phyloP scores from a whole-genome alignment of 2,329 filamentous ascomycete species.

The Thermothelomyces thermophilus region DNA sequence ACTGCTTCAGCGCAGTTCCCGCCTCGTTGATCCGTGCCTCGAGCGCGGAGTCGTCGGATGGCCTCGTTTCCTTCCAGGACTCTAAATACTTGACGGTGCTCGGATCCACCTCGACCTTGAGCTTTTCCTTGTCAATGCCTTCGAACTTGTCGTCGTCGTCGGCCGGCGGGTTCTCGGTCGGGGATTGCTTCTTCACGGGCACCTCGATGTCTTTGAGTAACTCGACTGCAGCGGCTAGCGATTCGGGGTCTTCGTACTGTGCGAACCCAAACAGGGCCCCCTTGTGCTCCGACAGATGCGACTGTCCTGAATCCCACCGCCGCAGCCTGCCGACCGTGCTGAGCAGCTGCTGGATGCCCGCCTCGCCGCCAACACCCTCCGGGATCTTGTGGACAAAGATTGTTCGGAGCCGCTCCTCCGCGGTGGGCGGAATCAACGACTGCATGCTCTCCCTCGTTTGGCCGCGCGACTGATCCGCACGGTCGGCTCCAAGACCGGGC shows the following conservation, averaged over 20 bases:
- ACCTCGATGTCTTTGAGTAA: constrained; percentile 76
- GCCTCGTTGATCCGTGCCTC: constrained; percentile 66
- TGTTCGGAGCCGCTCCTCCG: constrained; percentile 85
- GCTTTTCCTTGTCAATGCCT: constrained; percentile 60
- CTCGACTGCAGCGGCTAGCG: constrained; percentile 76
- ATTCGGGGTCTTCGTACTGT: constrained; percentile 87
- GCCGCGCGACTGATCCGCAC: constrained; percentile 61
- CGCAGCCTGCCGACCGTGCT: constrained; percentile 69
- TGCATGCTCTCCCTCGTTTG: constrained; percentile 62
- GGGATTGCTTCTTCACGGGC: constrained; percentile 67
- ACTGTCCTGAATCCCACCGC: constrained; percentile 74
- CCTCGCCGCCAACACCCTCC: constrained; percentile 68
- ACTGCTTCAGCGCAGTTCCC: constrained; percentile 58
- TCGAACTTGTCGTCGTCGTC: constrained; percentile 42
- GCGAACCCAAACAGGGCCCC: constrained; percentile 89
- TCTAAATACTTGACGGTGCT: constrained; percentile 80
- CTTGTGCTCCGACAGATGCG: constrained; percentile 59
- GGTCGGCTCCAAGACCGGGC: constrained; percentile 53
- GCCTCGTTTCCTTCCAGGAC: constrained; percentile 63
- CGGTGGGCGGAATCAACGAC: constrained; percentile 71
- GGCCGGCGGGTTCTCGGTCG: constrained; percentile 28
- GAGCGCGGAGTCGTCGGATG: constrained; percentile 55
- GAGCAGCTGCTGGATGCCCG: constrained; percentile 72
- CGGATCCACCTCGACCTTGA: constrained; percentile 73
- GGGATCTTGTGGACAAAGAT: constrained; percentile 86